A percentile compares a stretch with the other conserved stretches of the same genome.
Evolutionary conservation across 1,284 basidiomycete species (phyloP).

Genomic region (Austropuccinia psidii): DNA sequence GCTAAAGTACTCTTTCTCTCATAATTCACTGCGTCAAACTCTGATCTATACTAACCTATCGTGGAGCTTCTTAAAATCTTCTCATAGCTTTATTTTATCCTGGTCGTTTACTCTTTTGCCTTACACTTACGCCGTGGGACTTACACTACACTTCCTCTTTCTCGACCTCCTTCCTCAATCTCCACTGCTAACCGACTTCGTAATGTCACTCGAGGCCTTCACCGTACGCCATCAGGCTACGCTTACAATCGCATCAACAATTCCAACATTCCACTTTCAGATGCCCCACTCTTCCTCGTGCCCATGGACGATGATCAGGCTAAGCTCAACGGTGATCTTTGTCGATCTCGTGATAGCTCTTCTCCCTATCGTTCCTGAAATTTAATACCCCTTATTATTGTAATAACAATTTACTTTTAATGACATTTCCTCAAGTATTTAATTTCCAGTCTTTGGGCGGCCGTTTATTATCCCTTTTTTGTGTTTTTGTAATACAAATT

Average conservation of each 20-base stretch:
- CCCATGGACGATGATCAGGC: too few species aligned
- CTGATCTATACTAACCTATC: not conserved
- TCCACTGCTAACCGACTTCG: not conserved
- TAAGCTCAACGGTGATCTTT: too few species aligned
- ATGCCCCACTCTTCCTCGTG: too few species aligned
- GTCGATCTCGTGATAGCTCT: too few species aligned
- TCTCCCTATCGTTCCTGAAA: too few species aligned
- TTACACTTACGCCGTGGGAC: conserved; percentile 83
- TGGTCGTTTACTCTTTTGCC: conserved; percentile 87
- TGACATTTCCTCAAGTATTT: too few species aligned
- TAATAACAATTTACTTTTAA: too few species aligned
- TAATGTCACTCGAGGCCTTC: not conserved
- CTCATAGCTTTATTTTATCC: conserved; percentile 77
- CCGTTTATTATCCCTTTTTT: too few species aligned
- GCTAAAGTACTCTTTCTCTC: conserved; percentile 62
- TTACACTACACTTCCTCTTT: conserved; percentile 70
- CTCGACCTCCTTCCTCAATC: conserved; percentile 43
- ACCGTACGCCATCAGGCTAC: not conserved
- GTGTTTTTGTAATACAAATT: too few species aligned
- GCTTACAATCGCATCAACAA: not conserved
- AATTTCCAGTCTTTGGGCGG: too few species aligned
- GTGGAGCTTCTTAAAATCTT: not conserved
- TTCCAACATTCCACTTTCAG: not conserved
- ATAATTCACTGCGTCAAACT: not conserved
- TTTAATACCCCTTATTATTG: too few species aligned